Base-by-base conservation (phyloP, 2,329 filamentous ascomycete species). In the Gnomoniopsis smithogilvyi region DNA sequence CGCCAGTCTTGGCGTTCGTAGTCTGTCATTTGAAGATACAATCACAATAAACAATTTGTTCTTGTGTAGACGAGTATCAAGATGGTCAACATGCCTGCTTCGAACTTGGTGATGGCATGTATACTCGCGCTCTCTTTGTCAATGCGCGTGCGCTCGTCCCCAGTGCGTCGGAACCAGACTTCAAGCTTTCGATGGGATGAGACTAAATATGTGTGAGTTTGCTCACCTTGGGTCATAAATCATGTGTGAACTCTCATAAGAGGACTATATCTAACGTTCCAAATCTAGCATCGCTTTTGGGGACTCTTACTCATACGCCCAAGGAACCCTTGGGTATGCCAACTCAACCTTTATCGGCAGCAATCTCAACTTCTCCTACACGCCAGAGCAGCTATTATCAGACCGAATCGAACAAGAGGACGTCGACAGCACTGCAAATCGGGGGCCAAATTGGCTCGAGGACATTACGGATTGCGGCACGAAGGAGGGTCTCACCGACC, bases 331-430 rank as follows among this genome's bases (percentile, higher is more conserved):
- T n/a, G 81, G 81, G 3, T 75, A 71, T 34, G 69, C 76, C 55
- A 79, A 82, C 60, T 82, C 73, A 64, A 80, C 76, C 56, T 84
- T 82, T 68, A 83, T 84, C 49, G 80, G 79, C n/a, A 78, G 81
- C 62, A 72, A 74, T 50, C 69, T 78, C n/a, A 71, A 81, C 58
- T 74, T 77, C 34, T 68, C 73, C 26, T 83, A 77, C 64, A 74
- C 76, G 0, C 68, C 76, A 0, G 56, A 72, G 8, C 67, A 76
- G 15, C 72, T 84, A 0, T 70, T 83, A 15, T 69, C 68, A 1
- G 71, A 81, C 64, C 69, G 73, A 59, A 84, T 84, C 59, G 74
- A 82, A 2, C 80, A 83, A 46, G 82, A 83, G 15, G 54, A 60
- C 43, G 75, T 78, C 62, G 78, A 74, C 2, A 70, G 70, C n/a